phyloP scores from a whole-genome alignment of 1,284 basidiomycete species.

The Moesziomyces sp. region DNA sequence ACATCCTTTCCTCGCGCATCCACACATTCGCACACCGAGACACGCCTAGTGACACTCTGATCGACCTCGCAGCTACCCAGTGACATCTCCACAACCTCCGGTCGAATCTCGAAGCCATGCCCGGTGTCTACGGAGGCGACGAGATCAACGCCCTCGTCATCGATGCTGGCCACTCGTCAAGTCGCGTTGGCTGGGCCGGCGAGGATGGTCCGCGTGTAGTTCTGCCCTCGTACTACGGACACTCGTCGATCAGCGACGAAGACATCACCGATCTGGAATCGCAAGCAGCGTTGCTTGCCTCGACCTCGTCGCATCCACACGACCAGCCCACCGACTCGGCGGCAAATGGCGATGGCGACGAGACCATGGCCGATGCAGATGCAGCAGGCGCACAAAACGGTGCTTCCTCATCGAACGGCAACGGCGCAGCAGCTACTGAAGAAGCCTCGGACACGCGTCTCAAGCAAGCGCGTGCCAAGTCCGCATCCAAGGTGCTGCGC shows the following conservation, averaged over 20 bases:
- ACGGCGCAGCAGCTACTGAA: slow-evolving; percentile 20
- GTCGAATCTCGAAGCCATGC: slow-evolving; percentile 37
- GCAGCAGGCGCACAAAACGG: neutral
- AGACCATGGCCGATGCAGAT: slow-evolving; percentile 28
- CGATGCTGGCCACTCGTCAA: slow-evolving; percentile 88
- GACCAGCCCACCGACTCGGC: slow-evolving; percentile 10
- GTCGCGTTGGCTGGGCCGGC: slow-evolving; percentile 89
- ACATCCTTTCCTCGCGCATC: too few relatives aligned
- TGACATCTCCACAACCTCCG: too few relatives aligned
- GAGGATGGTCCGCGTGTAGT: slow-evolving; percentile 95
- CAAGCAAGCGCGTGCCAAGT: slow-evolving; percentile 31
- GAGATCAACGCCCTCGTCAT: slow-evolving; percentile 95
- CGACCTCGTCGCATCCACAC: slow-evolving; percentile 5
- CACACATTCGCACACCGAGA: too few relatives aligned
- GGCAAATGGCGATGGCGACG: slow-evolving; percentile 28
- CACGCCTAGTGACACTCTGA: too few relatives aligned
- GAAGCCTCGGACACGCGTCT: slow-evolving; percentile 39
- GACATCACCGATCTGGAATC: slow-evolving; percentile 48
- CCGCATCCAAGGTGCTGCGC: slow-evolving; percentile 34
- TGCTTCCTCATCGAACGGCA: slow-evolving; percentile 18
- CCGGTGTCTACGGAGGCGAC: slow-evolving; percentile 71
- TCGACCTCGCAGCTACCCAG: too few relatives aligned
- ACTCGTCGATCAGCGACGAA: slow-evolving; percentile 70
- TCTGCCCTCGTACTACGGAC: slow-evolving; percentile 89
- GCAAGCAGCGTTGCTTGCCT: slow-evolving; percentile 29